A percentile compares a stretch with the other conserved stretches of the same genome.
phyloP scores from a whole-genome alignment of 1,284 basidiomycete genomes.

The Trametes pubescens region DNA sequence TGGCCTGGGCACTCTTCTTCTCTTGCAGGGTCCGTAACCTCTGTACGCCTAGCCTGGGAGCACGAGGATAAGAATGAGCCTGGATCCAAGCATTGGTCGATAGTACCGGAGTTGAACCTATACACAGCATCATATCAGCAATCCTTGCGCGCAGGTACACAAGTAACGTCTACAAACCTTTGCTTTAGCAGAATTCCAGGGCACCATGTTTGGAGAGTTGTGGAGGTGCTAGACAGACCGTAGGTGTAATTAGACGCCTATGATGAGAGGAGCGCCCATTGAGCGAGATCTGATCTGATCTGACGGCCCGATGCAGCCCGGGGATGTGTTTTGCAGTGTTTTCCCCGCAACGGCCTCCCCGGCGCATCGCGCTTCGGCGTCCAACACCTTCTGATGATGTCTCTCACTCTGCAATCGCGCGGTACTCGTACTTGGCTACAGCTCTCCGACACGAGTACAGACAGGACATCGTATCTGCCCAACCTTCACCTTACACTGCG shows the following conservation, averaged over 20 bases:
- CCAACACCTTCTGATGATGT: background rate
- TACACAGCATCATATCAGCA: background rate
- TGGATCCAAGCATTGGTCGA: conserved; percentile 27
- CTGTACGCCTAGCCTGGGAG: conserved; percentile 84
- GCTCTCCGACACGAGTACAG: background rate
- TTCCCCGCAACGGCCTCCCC: background rate
- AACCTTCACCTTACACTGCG: background rate
- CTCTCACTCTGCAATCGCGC: background rate
- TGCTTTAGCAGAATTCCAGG: conserved; percentile 77
- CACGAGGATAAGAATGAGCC: conserved; percentile 32
- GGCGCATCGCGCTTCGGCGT: conserved; percentile 1
- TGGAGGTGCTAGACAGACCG: background rate
- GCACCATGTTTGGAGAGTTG: conserved; percentile 51
- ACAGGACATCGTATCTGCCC: background rate
- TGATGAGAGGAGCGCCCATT: background rate
- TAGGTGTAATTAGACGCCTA: background rate
- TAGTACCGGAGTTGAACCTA: conserved; percentile 75
- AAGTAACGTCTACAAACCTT: conserved; percentile 53
- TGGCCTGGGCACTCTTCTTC: conserved; percentile 94
- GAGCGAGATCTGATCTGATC: conserved; percentile 18
- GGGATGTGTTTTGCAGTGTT: background rate
- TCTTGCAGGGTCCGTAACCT: conserved; percentile 90
- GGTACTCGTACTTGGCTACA: background rate
- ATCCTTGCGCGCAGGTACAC: background rate
- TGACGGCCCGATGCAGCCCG: conserved; percentile 2